Evolutionary conservation across 2,329 filamentous ascomycete genomes (phyloP), one percentile per base, ranked within the genome.

Genomic region (Coniochaeta hoffmannii): DNA sequence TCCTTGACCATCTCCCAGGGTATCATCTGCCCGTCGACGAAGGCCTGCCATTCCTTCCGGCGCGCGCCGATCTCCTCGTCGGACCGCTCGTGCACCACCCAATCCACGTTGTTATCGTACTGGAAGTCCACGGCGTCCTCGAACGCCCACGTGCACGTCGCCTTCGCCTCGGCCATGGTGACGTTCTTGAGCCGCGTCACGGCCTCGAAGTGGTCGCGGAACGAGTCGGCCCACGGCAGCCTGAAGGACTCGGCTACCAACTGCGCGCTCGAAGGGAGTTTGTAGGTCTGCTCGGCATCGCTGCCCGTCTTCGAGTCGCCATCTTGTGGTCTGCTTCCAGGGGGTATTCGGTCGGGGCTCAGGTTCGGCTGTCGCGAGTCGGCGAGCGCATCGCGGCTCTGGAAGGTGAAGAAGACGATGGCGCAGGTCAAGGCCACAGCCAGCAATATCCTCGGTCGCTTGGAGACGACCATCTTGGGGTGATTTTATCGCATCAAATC

Each of bases 71-170:
- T 36, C 35, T 59, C 57, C 11, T 41, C 34, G 17, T 57, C 53
- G 3, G 54, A 41, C 24, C 57, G 55, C 24, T 59, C 57, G 8
- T 49, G 9, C 12, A 30, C 35, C n/a, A 55, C 55, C 57, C 57
- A 59, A 36, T 58, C 57, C 26, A 28, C 55, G 7, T 55, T 24
- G 2, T 36, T 22, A 31, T 35, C 34, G 50, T 54, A 59, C 36
- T 59, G 55, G 49, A 59, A 59, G 50, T 59, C 50, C 31, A 59
- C 55, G 32, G 52, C 36, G 15, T 57, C 55, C 34, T 14, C 17
- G 19, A 36, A 31, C 4, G 24, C 51, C 57, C 57, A 59, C 1
- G 49, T 57, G 50, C 57, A 59, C 4, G 57, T 50, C 19, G 17
- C 24, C 57, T 56, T 59, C 6, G 55, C 57, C 38, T 57, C 50